Evolutionary conservation across 2,329 filamentous ascomycete genomes (phyloP).

Genomic region (Pseudocercospora fuligena): DNA sequence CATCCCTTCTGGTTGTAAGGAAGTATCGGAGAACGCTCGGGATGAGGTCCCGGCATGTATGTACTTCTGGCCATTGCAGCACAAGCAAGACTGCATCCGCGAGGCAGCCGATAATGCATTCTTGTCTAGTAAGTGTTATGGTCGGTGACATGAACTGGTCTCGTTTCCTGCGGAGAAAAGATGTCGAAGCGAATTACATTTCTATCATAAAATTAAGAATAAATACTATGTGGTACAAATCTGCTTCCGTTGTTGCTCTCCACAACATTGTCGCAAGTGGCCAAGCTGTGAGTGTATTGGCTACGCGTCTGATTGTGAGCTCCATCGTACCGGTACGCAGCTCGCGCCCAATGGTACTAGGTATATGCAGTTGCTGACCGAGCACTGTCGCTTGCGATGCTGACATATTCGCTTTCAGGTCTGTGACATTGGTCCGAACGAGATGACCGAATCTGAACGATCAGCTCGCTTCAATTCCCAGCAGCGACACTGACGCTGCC

Average conservation of each 20-base stretch:
- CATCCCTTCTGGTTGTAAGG: not conserved
- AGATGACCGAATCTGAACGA: conserved; percentile 7
- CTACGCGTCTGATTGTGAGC: not conserved
- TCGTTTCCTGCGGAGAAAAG: not conserved
- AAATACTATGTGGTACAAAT: not conserved
- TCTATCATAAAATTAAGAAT: not conserved
- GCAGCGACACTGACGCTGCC: conserved; percentile 10
- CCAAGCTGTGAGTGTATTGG: not conserved
- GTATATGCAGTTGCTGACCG: too few species aligned
- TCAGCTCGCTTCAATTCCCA: conserved; percentile 16
- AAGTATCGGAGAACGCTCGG: not conserved
- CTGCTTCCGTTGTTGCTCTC: not conserved
- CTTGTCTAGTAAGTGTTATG: too few species aligned
- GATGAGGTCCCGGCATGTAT: too few species aligned
- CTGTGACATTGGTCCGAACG: not conserved
- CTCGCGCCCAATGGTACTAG: too few species aligned
- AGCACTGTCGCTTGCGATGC: not conserved
- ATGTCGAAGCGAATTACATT: not conserved
- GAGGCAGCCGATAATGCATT: too few species aligned
- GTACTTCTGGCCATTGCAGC: not conserved
- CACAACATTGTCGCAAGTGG: not conserved
- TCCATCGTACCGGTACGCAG: too few species aligned
- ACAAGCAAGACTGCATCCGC: too few species aligned
- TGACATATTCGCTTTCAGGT: not conserved
- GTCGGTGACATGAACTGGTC: too few species aligned